Conservation (phyloP, 2,329 filamentous ascomycete genomes). For the Beauveria sp. region DNA sequence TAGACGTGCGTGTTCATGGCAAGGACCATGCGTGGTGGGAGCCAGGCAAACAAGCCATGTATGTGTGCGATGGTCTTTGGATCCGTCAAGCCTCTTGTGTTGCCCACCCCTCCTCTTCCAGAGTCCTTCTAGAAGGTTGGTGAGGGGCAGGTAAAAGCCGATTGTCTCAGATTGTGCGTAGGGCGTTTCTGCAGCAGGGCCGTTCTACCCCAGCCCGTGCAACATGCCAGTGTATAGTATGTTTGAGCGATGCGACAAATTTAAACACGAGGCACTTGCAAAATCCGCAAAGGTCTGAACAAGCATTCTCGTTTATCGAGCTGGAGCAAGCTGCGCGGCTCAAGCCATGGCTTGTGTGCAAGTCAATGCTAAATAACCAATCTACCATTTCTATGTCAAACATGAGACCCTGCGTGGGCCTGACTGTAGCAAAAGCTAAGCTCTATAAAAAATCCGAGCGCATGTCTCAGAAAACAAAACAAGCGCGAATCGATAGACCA, state of each 20-base stretch:
- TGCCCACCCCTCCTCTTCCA: neutral
- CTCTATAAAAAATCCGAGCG: neutral
- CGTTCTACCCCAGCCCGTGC: neutral
- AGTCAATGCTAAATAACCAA: neutral
- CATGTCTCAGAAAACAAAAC: neutral
- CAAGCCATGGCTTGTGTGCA: neutral
- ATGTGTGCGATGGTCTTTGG: neutral
- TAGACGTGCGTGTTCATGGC: neutral
- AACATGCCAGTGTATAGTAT: neutral
- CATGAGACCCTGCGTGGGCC: neutral
- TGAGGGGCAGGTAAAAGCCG: neutral
- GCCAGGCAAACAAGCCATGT: neutral
- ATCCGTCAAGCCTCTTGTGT: constrained; percentile 3
- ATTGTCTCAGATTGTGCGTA: constrained; percentile 3
- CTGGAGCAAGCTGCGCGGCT: neutral
- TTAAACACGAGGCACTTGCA: neutral
- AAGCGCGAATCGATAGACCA: neutral
- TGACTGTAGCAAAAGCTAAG: neutral
- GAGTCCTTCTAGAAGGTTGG: constrained; percentile 1
- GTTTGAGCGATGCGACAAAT: neutral
- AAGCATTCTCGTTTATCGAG: neutral
- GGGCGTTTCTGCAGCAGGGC: neutral
- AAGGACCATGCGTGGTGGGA: neutral
- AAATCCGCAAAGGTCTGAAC: neutral
- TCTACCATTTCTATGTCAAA: constrained; percentile 2